These are phyloP conservation scores for Blastocystis sp. DNA, from an alignment of 352 stramenopile genomes.

Conservation along the genomic window DNA sequence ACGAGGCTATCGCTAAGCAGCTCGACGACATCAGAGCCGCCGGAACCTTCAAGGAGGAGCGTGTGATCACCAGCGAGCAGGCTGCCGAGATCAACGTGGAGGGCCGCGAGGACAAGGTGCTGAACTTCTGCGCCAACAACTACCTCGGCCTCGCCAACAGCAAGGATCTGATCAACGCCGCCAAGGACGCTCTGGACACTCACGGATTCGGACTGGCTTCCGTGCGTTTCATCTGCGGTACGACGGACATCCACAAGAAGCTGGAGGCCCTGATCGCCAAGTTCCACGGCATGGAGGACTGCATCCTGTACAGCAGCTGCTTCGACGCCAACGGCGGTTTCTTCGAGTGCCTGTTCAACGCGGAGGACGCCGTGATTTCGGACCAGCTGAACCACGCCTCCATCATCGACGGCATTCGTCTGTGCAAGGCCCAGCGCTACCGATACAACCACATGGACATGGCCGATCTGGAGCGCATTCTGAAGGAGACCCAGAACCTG, in stretches of 20 bases:
- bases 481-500: constrained; percentile 84
- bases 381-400: constrained; percentile 71
- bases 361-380: constrained; percentile 86
- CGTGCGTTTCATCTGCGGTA: constrained; percentile 90
- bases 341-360: constrained; percentile 83
- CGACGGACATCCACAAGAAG: constrained; percentile 86
- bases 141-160: constrained; percentile 87
- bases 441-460: constrained; percentile 90
- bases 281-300: constrained; percentile 89
- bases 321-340: constrained; percentile 89
- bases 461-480: constrained; percentile 82
- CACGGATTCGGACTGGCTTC: constrained; percentile 85
- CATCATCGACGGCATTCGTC: constrained; percentile 88
- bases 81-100: constrained; percentile 72
- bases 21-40: constrained; percentile 31
- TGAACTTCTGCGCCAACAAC: constrained; percentile 73
- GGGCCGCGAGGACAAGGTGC: no score
- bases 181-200: constrained; percentile 79
- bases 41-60: constrained; percentile 76
- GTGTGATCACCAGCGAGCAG: constrained; percentile 84
- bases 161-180: constrained; percentile 80
- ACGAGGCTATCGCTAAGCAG: constrained; percentile 27
- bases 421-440: constrained; percentile 87
- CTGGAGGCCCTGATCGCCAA: constrained; percentile 82
- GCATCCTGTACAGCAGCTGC: constrained; percentile 87